Base-by-base conservation (phyloP, 1,284 basidiomycete genomes). In the Ceratobasidium sp. region DNA sequence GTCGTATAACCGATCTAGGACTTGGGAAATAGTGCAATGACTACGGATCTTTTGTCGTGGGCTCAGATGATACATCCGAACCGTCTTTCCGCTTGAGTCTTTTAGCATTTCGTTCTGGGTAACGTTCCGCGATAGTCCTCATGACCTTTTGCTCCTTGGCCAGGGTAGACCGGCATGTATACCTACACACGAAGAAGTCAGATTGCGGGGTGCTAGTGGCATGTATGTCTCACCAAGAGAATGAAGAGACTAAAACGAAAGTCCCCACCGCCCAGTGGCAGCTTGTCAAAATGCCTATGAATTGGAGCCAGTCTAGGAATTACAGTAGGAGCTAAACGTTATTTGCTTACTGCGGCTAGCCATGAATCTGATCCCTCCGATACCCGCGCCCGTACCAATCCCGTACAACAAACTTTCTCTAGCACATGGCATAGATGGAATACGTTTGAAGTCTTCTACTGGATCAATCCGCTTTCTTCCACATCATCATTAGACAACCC, bases 371-470 rank as follows among this genome's bases (percentile, higher is more conserved):
- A 88, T 84, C 74, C 87, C 79, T 13, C 83, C 83, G 44, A 85
- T 77, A 6, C 83, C 83, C 5, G 77, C 79, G 1, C 84, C 84
- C 62, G 82, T 82, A 46, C 81, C 82, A 62, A 85, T 85, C 29
- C 84, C 83, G 68, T 78, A 82, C 73, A 85, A 74, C 30, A 85
- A 74, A 73, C 82, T 83, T 52, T 77, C 83, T 46, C 83, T 77
- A 57, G 82, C 82, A 68, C 88, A 90, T 11, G 88, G 89, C 13
- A 89, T 81, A 73, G 88, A 81, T 42, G 78, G 79, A 49, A 84
- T 78, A 69, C 78, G 79, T 59, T 80, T 76, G 23, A 83, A 71
- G 74, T 84, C 83, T 73, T 84, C 77, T 69, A 70, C 73, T n/a
- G 77, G 69, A 39, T 79, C 82, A 74, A 84, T 74, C 74, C 80